Conservation (phyloP, 139 green algal species). For the Chlorella sp. region DNA sequence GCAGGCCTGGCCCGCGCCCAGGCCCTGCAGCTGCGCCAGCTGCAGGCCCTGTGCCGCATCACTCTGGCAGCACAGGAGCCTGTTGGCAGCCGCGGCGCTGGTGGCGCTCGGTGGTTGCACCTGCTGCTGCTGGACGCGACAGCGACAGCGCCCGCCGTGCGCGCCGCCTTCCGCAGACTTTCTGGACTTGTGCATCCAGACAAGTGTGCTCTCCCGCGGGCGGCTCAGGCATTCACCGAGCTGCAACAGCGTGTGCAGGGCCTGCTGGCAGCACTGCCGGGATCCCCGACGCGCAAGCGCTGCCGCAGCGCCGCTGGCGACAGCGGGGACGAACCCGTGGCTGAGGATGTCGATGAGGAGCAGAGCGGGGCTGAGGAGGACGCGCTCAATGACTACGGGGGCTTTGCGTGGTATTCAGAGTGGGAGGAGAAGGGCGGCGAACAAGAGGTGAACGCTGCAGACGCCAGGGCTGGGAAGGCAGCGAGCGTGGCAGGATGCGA, state of each 20-base stretch:
- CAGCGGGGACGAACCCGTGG: too few species aligned
- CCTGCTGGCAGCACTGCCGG: conserved; percentile 2
- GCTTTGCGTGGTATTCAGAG: conserved; percentile 30
- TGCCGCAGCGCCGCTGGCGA: too few species aligned
- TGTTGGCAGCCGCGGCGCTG: conserved; percentile 1
- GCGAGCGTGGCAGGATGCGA: background rate
- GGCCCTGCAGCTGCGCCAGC: background rate
- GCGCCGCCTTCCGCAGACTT: too few species aligned
- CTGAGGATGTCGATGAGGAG: background rate
- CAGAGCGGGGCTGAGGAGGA: background rate
- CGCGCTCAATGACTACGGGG: background rate
- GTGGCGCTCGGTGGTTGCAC: too few species aligned
- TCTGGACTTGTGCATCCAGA: conserved; percentile 44
- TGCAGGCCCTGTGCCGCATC: conserved; percentile 20
- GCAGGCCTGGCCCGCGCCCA: too few species aligned
- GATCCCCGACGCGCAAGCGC: background rate
- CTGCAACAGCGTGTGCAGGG: too few species aligned
- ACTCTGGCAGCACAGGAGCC: background rate
- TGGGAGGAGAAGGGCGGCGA: conserved; percentile 12
- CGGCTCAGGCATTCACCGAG: conserved; percentile 32
- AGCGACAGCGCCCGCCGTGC: background rate
- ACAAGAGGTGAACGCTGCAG: background rate
- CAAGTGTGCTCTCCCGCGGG: conserved; percentile 30
- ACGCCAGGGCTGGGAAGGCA: background rate
- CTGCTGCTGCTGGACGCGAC: background rate